These are phyloP conservation scores for Candida pseudoviswanathii DNA, from an alignment of 1,139 yeast genomes.

Conservation along the genomic window DNA sequence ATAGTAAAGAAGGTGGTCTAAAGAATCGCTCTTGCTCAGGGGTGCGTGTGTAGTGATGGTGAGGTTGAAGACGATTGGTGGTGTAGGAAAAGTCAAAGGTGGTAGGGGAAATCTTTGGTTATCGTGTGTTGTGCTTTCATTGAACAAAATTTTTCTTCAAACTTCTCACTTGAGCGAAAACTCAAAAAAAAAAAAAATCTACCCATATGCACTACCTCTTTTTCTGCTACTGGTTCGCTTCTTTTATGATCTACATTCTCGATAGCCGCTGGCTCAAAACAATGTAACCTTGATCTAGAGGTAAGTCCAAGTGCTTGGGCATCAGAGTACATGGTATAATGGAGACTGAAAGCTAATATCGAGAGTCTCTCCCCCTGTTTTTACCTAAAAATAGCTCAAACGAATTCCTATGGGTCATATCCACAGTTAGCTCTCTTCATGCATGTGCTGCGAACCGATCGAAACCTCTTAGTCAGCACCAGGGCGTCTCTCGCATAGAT, in stretches of 20 bases:
- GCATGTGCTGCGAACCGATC: background rate
- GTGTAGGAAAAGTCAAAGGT: no score
- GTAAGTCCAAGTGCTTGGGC: no score
- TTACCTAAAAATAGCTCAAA: background rate
- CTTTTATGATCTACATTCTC: background rate
- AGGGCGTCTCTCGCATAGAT: no score
- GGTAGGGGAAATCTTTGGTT: constrained; percentile 3
- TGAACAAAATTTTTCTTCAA: constrained; percentile 4
- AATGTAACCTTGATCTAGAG: no score
- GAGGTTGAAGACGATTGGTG: no score
- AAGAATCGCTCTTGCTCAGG: background rate
- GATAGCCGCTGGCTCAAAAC: background rate
- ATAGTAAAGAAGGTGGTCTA: background rate
- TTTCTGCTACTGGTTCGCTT: background rate
- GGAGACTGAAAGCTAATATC: no score
- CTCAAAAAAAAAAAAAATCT: background rate
- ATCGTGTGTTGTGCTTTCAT: constrained; percentile 6
- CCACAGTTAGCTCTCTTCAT: background rate
- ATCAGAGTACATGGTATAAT: no score
- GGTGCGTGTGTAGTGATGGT: no score
- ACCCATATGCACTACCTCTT: constrained; percentile 4
- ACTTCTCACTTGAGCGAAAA: background rate
- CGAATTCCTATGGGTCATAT: background rate
- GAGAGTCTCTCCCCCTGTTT: no score
- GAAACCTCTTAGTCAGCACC: background rate